phyloP scores from a whole-genome alignment of 139 green algal species.

The Penium margaritaceum region DNA sequence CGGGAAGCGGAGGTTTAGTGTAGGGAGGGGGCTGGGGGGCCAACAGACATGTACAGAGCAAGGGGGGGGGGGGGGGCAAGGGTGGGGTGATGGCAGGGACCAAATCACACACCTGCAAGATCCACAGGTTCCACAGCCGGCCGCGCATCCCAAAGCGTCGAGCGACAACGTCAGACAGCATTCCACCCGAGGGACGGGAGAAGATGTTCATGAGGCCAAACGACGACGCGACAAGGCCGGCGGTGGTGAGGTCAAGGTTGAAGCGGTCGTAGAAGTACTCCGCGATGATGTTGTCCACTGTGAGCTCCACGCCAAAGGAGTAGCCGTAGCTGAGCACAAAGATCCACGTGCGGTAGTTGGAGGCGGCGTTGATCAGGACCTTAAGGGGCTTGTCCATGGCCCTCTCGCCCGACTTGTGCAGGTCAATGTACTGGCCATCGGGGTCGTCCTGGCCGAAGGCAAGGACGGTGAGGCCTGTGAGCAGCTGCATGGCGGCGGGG shows the following conservation, averaged over 20 bases:
- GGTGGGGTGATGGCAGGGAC: no score
- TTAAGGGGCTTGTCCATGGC: slow-evolving; percentile 17
- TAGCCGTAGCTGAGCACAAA: slow-evolving; percentile 63
- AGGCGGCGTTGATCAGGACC: slow-evolving; percentile 52
- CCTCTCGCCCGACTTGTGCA: slow-evolving; percentile 58
- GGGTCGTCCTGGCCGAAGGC: slow-evolving; percentile 64
- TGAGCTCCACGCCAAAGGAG: slow-evolving; percentile 73
- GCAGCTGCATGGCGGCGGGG: slow-evolving; percentile 59
- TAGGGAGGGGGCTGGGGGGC: no score
- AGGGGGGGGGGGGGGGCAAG: no score
- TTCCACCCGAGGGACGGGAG: slow-evolving; percentile 64
- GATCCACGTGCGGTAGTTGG: slow-evolving; percentile 67
- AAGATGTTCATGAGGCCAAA: slow-evolving; percentile 83
- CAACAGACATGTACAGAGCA: no score
- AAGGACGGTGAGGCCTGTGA: slow-evolving; percentile 55
- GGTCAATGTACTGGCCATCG: slow-evolving; percentile 68
- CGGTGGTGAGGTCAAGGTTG: slow-evolving; percentile 53
- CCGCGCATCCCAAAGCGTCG: slow-evolving; percentile 63
- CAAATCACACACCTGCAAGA: no score
- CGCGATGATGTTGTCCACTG: slow-evolving; percentile 68
- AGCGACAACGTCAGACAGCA: slow-evolving; percentile 57
- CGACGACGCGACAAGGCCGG: slow-evolving; percentile 24
- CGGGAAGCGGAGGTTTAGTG: no score
- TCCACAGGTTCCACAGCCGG: slow-evolving; percentile 65
- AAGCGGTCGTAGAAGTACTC: slow-evolving; percentile 69